These are phyloP conservation scores for Casuarina equisetifolia DNA, from an alignment of 306 rosid genomes.

Conservation along the genomic window DNA sequence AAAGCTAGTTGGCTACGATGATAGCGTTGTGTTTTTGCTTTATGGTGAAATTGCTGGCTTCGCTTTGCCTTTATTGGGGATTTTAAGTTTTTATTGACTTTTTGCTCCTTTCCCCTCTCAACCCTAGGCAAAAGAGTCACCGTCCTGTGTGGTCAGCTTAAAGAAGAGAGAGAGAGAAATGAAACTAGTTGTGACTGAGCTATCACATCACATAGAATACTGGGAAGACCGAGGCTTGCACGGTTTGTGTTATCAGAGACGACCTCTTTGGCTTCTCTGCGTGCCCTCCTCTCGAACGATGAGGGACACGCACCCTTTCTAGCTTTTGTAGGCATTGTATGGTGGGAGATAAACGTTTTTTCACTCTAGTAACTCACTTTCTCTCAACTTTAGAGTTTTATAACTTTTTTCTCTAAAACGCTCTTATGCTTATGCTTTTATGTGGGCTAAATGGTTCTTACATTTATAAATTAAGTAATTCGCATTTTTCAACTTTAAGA, in stretches of 20 bases:
- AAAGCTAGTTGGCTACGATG: constrained; percentile 19
- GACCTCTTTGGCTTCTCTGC: background rate
- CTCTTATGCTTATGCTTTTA: too few relatives aligned
- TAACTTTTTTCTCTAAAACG: too few relatives aligned
- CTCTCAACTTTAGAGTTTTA: too few relatives aligned
- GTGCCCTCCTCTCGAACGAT: background rate
- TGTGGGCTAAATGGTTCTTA: too few relatives aligned
- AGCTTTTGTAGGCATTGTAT: too few relatives aligned
- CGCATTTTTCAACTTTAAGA: too few relatives aligned
- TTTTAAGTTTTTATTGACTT: constrained; percentile 25
- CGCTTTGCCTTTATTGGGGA: constrained; percentile 26
- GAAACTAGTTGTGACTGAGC: constrained; percentile 32
- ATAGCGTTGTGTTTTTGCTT: constrained; percentile 17
- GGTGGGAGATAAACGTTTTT: too few relatives aligned
- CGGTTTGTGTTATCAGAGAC: background rate
- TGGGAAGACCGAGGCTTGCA: background rate
- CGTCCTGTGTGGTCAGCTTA: background rate
- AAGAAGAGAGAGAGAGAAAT: background rate
- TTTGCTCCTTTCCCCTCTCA: background rate
- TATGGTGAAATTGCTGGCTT: constrained; percentile 15
- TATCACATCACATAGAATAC: constrained; percentile 29
- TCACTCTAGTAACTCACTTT: too few relatives aligned
- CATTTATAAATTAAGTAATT: too few relatives aligned
- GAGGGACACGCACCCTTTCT: too few relatives aligned
- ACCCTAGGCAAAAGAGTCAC: constrained; percentile 15